Conservation (phyloP, 2,329 filamentous ascomycete species). For the Parascedosporium putredinis region DNA sequence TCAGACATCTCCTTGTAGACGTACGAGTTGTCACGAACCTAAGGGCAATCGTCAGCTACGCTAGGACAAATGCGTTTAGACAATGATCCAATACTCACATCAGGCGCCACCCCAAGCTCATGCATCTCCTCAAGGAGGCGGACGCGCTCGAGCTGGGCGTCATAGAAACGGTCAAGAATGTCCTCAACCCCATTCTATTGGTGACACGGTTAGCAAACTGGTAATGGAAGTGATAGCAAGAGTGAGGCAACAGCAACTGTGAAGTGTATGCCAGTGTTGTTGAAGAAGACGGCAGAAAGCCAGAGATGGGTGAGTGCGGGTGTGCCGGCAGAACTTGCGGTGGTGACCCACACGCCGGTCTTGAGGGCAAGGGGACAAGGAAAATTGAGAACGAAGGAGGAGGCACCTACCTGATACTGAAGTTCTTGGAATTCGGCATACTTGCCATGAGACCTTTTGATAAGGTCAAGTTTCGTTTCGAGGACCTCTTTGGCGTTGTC, state of each 20-base stretch:
- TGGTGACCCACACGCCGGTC: no score
- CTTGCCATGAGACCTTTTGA: conserved; percentile 10
- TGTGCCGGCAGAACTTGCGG: no score
- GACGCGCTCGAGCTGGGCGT: conserved; percentile 34
- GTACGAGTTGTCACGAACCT: conserved; percentile 34
- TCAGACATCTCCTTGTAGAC: conserved; percentile 34
- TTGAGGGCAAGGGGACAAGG: neutral
- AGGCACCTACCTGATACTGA: conserved; percentile 16
- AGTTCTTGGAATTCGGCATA: conserved; percentile 10
- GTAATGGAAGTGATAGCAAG: neutral
- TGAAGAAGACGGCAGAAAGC: neutral
- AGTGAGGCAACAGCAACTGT: neutral
- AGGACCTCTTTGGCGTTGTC: conserved; percentile 13
- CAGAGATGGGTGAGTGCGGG: neutral
- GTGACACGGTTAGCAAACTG: neutral
- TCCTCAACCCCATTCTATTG: conserved; percentile 27
- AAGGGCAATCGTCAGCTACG: conserved; percentile 15
- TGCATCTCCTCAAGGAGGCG: conserved; percentile 34
- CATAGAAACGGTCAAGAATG: conserved; percentile 29
- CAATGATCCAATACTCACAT: conserved; percentile 30
- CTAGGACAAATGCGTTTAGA: conserved; percentile 13
- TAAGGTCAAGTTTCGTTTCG: conserved; percentile 11
- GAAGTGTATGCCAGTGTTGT: neutral
- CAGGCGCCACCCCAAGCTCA: conserved; percentile 32
- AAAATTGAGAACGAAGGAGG: neutral